Evolutionary conservation across 139 green algal species (phyloP).

Genomic region (Chlorella vulgaris): DNA sequence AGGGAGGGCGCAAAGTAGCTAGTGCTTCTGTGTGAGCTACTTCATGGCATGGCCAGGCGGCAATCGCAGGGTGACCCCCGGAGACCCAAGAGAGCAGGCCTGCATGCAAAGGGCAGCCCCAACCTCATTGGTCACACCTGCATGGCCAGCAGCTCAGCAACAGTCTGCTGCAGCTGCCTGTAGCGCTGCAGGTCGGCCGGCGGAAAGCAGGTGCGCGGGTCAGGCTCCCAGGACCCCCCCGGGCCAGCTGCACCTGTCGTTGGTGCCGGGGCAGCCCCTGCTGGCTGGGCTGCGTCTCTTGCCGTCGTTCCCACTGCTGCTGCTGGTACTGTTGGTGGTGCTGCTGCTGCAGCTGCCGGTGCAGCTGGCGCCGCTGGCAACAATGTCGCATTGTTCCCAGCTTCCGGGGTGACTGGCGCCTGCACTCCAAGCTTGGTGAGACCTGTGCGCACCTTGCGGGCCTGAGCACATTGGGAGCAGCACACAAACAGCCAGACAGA

Average conservation of each 20-base stretch:
- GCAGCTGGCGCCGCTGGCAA: too few relatives aligned
- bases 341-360: too few relatives aligned
- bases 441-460: neutral
- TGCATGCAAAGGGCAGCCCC: neutral
- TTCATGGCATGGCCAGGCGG: too few relatives aligned
- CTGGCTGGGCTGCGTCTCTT: neutral
- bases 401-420: neutral
- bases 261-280: neutral
- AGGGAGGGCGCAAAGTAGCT: neutral
- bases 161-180: neutral
- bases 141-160: constrained; percentile 9
- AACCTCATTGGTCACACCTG: neutral
- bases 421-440: neutral
- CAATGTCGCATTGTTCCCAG: too few relatives aligned
- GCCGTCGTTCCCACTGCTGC: too few relatives aligned
- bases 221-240: neutral
- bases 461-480: too few relatives aligned
- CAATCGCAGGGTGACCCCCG: neutral
- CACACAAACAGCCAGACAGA: too few relatives aligned
- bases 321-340: too few relatives aligned
- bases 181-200: neutral
- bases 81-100: neutral
- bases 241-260: neutral
- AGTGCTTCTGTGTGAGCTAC: too few relatives aligned
- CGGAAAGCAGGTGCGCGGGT: constrained; percentile 1